Base-by-base conservation (phyloP, 2,329 filamentous ascomycete genomes). In the Claviceps sp. region DNA sequence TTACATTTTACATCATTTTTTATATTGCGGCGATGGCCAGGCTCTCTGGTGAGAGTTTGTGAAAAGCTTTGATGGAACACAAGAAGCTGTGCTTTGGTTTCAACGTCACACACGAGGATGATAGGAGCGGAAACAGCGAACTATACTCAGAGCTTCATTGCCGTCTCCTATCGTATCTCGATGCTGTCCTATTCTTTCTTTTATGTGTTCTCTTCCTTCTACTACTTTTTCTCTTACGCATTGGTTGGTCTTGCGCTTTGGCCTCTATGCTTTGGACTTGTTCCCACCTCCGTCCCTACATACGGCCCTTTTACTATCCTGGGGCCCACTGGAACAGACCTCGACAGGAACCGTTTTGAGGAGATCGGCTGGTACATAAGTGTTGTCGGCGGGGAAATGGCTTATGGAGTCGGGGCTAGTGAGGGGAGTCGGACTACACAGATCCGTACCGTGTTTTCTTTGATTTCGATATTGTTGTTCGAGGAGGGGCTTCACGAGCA, bases 11-110 rank as follows among this genome's bases (percentile, higher is more conserved):
- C 66, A 69, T 69, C 66, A 68, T 64, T n/a, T 48, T 43, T 30
- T 34, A 40, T 51, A 16, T 54, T 62, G 65, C 65, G 34, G 65
- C 56, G 67, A 66, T 65, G 66, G 68, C 65, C 55, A 63, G 62
- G 64, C 59, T 60, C 57, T 56, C 58, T 55, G 63, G 59, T 54
- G 57, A 52, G 47, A 47, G 44, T 50, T 34, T 51, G 56, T 47
- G 59, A 60, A 61, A 34, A 62, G 61, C 60, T 60, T 61, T 51
- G 54, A 56, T 46, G 62, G 59, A 16, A 17, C 8, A 59, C 48
- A 60, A 66, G 65, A 62, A 58, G 58, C 45, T 48, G 50, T 56
- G 50, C 50, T 58, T 56, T 54, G 50, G 53, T 56, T 55, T 55
- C 51, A 52, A 44, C 57, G 53, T 52, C 55, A 52, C 48, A 54